A percentile compares a stretch with the other conserved stretches of the same genome.
These are phyloP conservation scores for Conringia planisiliqua DNA, from an alignment of 345 rosid genomes.

Conservation along the genomic window DNA sequence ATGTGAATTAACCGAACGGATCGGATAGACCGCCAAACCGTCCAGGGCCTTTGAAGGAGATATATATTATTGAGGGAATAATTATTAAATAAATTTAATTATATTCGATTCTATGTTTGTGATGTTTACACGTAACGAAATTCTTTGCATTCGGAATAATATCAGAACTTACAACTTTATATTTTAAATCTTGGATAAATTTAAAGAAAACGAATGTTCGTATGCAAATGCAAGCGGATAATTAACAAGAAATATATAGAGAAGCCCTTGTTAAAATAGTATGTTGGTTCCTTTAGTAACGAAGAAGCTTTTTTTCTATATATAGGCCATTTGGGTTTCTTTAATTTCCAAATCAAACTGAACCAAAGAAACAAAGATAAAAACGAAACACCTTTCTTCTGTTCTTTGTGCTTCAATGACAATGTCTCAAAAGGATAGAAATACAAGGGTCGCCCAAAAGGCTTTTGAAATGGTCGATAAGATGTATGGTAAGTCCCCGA, in stretches of 20 bases:
- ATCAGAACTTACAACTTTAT: neutral
- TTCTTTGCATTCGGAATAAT: neutral
- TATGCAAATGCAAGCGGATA: neutral
- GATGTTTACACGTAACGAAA: constrained; percentile 9
- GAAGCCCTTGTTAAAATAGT: neutral
- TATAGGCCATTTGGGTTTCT: neutral
- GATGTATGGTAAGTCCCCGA: constrained; percentile 5
- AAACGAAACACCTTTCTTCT: constrained; percentile 5
- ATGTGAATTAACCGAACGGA: neutral
- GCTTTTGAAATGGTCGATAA: constrained; percentile 26
- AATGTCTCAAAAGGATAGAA: constrained; percentile 24
- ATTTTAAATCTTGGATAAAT: neutral
- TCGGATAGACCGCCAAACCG: constrained; percentile 3
- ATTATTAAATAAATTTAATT: neutral
- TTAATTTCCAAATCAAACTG: neutral
- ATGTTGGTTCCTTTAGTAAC: neutral
- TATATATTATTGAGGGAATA: constrained; percentile 2
- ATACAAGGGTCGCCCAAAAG: constrained; percentile 7
- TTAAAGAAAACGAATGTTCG: neutral
- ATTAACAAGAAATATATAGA: neutral
- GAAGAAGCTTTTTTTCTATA: constrained; percentile 9
- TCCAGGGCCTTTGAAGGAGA: neutral
- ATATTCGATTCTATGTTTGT: constrained; percentile 1
- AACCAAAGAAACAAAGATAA: constrained; percentile 1
- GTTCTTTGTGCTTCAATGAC: constrained; percentile 11